These are phyloP conservation scores for Pseudomassariella vexata DNA, from an alignment of 2,329 filamentous ascomycete species.

Conservation along the genomic window DNA sequence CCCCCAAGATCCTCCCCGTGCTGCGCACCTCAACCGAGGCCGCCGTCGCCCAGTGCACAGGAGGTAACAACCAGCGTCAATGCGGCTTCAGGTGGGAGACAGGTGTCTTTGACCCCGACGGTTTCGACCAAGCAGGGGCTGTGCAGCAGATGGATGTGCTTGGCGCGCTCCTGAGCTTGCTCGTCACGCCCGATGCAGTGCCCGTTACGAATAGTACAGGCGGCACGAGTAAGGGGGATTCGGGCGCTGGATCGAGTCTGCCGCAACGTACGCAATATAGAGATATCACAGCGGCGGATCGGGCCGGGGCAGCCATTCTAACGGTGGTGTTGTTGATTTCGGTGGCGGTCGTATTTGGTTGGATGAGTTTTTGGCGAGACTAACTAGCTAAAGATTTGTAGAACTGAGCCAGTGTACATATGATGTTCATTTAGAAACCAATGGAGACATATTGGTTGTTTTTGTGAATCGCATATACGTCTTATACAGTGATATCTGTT, in stretches of 20 bases:
- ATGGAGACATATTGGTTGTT: too few relatives aligned
- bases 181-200: slow-evolving; percentile 22
- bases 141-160: slow-evolving; percentile 40
- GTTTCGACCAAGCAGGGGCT: too few relatives aligned
- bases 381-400: too few relatives aligned
- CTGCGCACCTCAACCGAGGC: slow-evolving; percentile 41
- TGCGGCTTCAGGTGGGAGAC: slow-evolving; percentile 42
- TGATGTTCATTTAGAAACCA: too few relatives aligned
- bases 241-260: slow-evolving; percentile 1
- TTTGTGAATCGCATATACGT: too few relatives aligned
- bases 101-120: slow-evolving; percentile 29
- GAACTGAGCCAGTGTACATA: too few relatives aligned
- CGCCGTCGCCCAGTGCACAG: slow-evolving; percentile 43
- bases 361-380: too few relatives aligned
- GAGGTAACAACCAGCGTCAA: slow-evolving; percentile 29
- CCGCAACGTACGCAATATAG: too few relatives aligned
- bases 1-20: slow-evolving; percentile 35
- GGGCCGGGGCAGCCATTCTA: slow-evolving; percentile 2
- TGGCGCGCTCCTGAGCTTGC: slow-evolving; percentile 32
- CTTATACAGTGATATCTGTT: too few relatives aligned
- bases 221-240: slow-evolving; percentile 5
- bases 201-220: slow-evolving; percentile 7
- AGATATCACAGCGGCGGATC: slow-evolving; percentile 3
- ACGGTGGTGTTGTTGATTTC: slow-evolving; percentile 1
- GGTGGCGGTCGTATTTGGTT: neutral